Conservation (phyloP, 257 asterid genomes). For the Euphrasia confusa region DNA sequence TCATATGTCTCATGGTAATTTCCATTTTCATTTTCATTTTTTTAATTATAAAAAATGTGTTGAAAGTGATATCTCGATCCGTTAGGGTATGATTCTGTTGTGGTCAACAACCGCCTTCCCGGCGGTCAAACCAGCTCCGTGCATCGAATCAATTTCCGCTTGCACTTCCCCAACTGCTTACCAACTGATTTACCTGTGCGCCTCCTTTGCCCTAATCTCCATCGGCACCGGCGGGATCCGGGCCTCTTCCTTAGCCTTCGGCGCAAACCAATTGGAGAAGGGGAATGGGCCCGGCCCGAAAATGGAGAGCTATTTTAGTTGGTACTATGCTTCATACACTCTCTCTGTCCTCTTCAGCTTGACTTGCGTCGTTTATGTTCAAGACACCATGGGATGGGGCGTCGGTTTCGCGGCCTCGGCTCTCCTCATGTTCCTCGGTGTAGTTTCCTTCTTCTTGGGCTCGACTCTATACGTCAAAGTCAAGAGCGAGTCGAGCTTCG, state of each 20-base stretch:
- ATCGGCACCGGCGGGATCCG: slow-evolving; percentile 67
- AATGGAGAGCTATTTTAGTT: slow-evolving; percentile 44
- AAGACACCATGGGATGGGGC: slow-evolving; percentile 69
- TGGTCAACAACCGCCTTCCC: slow-evolving; percentile 65
- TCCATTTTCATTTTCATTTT: background rate
- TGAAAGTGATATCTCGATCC: no score
- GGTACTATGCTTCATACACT: slow-evolving; percentile 55
- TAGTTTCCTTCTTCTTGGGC: slow-evolving; percentile 43
- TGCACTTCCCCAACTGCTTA: slow-evolving; percentile 38
- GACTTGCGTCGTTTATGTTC: slow-evolving; percentile 61
- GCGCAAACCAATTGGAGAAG: slow-evolving; percentile 56
- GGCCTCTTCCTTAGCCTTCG: slow-evolving; percentile 62
- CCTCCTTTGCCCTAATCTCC: slow-evolving; percentile 53
- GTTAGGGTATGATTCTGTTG: slow-evolving; percentile 46
- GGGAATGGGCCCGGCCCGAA: slow-evolving; percentile 21
- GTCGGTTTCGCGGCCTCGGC: slow-evolving; percentile 64
- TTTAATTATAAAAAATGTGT: background rate
- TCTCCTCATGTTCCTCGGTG: slow-evolving; percentile 37
- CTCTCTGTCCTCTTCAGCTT: slow-evolving; percentile 42
- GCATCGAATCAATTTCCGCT: slow-evolving; percentile 26
- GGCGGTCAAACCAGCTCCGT: slow-evolving; percentile 54
- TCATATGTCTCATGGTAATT: slow-evolving; percentile 50
- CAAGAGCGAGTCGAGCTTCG: slow-evolving; percentile 40
- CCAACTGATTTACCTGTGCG: slow-evolving; percentile 41
- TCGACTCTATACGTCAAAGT: slow-evolving; percentile 45